Percentiles rank a stretch among this genome's conserved stretches.
Conservation (phyloP, 805 yeast species). For the Teunomyces stri region DNA sequence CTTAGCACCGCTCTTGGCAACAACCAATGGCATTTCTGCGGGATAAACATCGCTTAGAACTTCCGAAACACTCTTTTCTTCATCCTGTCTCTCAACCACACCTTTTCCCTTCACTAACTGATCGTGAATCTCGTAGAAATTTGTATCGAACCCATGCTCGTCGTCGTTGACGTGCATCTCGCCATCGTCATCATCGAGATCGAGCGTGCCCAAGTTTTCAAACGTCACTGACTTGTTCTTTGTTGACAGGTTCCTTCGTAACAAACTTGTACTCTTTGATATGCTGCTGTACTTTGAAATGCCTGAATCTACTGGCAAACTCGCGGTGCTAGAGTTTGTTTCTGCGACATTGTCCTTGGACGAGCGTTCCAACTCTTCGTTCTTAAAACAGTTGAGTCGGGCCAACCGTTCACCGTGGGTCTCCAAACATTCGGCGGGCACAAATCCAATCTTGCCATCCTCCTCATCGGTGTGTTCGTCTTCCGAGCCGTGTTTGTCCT, state of each 20-base stretch:
- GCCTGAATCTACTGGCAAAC: neutral
- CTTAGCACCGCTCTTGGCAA: slow-evolving; percentile 23
- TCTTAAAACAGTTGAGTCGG: slow-evolving; percentile 85
- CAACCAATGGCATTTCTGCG: slow-evolving; percentile 31
- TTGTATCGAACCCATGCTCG: neutral
- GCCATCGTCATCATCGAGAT: slow-evolving; percentile 16
- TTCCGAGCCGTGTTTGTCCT: slow-evolving; percentile 10
- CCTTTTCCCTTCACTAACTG: slow-evolving; percentile 11
- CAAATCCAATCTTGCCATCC: slow-evolving; percentile 83
- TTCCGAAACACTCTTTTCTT: slow-evolving; percentile 36
- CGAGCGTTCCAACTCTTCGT: slow-evolving; percentile 62
- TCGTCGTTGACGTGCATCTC: neutral
- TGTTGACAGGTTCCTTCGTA: slow-evolving; percentile 4
- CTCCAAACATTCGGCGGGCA: slow-evolving; percentile 94
- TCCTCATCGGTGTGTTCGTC: slow-evolving; percentile 30
- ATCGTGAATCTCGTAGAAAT: slow-evolving; percentile 21
- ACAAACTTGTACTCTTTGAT: slow-evolving; percentile 5
- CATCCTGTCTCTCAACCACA: slow-evolving; percentile 14
- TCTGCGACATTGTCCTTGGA: slow-evolving; percentile 12
- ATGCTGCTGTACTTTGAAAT: neutral
- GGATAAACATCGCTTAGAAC: slow-evolving; percentile 41
- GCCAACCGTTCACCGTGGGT: slow-evolving; percentile 91
- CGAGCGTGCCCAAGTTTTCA: slow-evolving; percentile 32
- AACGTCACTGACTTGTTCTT: slow-evolving; percentile 38
- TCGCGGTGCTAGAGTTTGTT: neutral